Conservation (phyloP, 768 basidiomycete species). For the Tephrocybe sp. region DNA sequence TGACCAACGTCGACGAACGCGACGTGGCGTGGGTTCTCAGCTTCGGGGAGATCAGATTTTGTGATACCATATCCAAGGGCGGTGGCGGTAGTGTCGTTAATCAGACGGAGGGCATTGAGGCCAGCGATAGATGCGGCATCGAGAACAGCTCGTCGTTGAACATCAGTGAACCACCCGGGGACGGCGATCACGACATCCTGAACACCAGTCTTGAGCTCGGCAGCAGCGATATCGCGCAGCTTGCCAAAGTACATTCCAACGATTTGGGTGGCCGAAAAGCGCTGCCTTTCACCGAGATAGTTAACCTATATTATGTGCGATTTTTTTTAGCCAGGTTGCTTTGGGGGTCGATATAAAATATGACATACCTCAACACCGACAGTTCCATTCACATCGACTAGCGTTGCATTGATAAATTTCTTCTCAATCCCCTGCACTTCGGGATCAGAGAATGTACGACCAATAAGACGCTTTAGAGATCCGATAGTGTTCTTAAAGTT, state of each 20-base stretch:
- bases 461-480: constrained; percentile 85
- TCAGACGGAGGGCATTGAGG: constrained; percentile 88
- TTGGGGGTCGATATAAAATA: background rate
- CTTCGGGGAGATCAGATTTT: constrained; percentile 90
- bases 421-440: constrained; percentile 84
- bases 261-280: constrained; percentile 88
- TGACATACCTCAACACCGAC: constrained; percentile 80
- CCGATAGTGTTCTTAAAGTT: constrained; percentile 99
- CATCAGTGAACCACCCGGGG: constrained; percentile 95
- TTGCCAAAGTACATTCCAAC: constrained; percentile 89
- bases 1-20: constrained; percentile 96
- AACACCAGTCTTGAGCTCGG: constrained; percentile 83
- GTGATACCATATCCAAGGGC: constrained; percentile 99
- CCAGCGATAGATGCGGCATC: constrained; percentile 89
- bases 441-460: constrained; percentile 73
- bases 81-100: constrained; percentile 95
- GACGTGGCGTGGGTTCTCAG: constrained; percentile 79
- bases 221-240: constrained; percentile 80
- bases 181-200: constrained; percentile 94
- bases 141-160: constrained; percentile 85
- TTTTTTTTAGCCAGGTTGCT: constrained; percentile 9
- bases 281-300: constrained; percentile 78
- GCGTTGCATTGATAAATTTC: constrained; percentile 84
- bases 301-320: constrained; percentile 57
- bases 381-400: constrained; percentile 81